These are phyloP conservation scores for Solanum appendiculatum DNA, from an alignment of 257 asterid genomes.

Conservation along the genomic window DNA sequence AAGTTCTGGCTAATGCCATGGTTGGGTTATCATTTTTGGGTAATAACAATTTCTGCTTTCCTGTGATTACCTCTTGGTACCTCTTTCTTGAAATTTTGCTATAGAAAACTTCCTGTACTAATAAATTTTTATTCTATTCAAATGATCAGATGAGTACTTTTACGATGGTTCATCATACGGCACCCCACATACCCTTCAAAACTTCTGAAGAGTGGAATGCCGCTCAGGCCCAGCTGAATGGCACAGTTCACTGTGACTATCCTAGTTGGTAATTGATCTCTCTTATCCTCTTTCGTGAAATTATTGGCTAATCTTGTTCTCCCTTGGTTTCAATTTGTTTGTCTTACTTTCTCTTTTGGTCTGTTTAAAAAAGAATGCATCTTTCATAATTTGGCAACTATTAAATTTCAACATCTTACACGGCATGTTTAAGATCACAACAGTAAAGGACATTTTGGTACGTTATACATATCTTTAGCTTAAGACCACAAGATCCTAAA, in stretches of 20 bases:
- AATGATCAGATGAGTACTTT: slow-evolving; percentile 80
- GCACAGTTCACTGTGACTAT: slow-evolving; percentile 93
- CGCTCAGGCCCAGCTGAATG: slow-evolving; percentile 93
- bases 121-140: neutral
- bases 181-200: slow-evolving; percentile 96
- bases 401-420: neutral
- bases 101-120: neutral
- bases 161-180: slow-evolving; percentile 97
- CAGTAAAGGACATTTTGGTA: neutral
- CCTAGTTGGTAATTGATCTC: slow-evolving; percentile 56
- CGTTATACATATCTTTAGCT: neutral
- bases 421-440: neutral
- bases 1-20: slow-evolving; percentile 98
- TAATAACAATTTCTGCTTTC: slow-evolving; percentile 22
- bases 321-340: neutral
- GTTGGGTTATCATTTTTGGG: slow-evolving; percentile 99
- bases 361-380: neutral
- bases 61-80: neutral
- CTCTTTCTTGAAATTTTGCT: neutral
- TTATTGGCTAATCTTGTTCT: neutral
- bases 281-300: neutral
- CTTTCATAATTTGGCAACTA: neutral
- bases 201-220: slow-evolving; percentile 81
- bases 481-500: neutral
- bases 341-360: neutral